phyloP scores from a whole-genome alignment of 345 rosid species.

The Bruguiera gymnorhiza region DNA sequence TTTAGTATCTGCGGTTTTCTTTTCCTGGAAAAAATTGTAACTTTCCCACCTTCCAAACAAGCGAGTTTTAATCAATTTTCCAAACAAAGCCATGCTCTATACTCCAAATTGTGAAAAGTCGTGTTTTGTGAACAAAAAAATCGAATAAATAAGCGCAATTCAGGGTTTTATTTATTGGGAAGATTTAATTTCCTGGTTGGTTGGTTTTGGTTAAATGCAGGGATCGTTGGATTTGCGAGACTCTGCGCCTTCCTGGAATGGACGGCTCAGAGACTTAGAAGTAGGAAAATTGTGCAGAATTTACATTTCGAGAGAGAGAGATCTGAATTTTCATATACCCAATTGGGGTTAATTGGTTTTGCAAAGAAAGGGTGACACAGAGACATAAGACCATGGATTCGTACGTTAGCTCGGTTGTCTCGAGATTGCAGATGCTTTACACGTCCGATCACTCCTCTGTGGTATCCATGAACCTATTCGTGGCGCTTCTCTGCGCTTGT shows the following conservation, averaged over 20 bases:
- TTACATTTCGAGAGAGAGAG: too few species aligned
- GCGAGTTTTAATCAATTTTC: too few species aligned
- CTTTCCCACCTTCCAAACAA: too few species aligned
- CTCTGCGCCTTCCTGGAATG: constrained; percentile 1
- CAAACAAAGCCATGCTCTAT: too few species aligned
- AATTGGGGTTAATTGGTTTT: too few species aligned
- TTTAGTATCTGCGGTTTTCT: too few species aligned
- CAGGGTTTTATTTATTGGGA: not conserved
- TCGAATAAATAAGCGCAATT: not conserved
- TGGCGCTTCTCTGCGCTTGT: constrained; percentile 89
- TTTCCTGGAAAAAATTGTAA: too few species aligned
- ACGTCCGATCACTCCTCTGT: constrained; percentile 91
- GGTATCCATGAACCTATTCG: constrained; percentile 82
- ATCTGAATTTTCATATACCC: too few species aligned
- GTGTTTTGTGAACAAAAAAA: not conserved
- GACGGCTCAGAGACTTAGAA: constrained; percentile 11
- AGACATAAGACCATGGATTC: constrained; percentile 29
- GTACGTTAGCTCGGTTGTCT: constrained; percentile 22
- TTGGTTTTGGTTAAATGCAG: constrained; percentile 9
- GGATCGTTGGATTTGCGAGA: not conserved
- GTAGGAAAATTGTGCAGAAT: not conserved
- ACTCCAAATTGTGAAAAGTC: too few species aligned
- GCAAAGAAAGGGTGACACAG: not conserved
- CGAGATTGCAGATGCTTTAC: constrained; percentile 39
- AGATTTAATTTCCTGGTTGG: not conserved